These are phyloP conservation scores for Hordeum marinum DNA, from an alignment of 176 grass and related monocot species.

Conservation along the genomic window DNA sequence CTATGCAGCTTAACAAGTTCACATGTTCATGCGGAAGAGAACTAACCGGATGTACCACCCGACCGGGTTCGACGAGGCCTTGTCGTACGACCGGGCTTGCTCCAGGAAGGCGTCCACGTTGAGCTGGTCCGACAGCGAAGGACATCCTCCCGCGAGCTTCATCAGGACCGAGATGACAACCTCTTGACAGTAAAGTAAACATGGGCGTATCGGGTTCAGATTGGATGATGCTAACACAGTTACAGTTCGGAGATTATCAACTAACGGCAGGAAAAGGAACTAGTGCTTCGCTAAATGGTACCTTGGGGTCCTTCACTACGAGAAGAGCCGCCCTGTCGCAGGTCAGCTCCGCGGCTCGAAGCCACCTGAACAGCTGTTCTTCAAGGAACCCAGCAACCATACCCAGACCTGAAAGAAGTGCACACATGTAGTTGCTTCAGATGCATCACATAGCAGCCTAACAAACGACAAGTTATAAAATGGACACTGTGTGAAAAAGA, in stretches of 20 bases:
- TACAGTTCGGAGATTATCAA: background rate
- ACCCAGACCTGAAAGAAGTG: constrained; percentile 57
- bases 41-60: constrained; percentile 90
- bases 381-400: constrained; percentile 75
- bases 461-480: too few species aligned
- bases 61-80: constrained; percentile 68
- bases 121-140: constrained; percentile 78
- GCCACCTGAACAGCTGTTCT: constrained; percentile 89
- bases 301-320: constrained; percentile 85
- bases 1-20: background rate
- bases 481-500: background rate
- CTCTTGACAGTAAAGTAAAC: constrained; percentile 59
- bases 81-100: constrained; percentile 94
- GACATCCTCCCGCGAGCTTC: constrained; percentile 91
- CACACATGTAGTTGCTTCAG: background rate
- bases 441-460: constrained; percentile 33
- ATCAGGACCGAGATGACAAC: constrained; percentile 97
- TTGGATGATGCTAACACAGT: constrained; percentile 10
- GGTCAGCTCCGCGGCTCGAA: constrained; percentile 85
- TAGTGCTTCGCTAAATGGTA: constrained; percentile 24
- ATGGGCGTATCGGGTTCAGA: background rate
- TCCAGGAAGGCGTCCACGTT: constrained; percentile 97
- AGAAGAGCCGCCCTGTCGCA: constrained; percentile 96
- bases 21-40: background rate
- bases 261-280: too few species aligned